Percentiles rank a stretch among this genome's conserved stretches.
Conservation (phyloP, 202 grass and related monocot genomes). For the Cymbopogon flexuosus region DNA sequence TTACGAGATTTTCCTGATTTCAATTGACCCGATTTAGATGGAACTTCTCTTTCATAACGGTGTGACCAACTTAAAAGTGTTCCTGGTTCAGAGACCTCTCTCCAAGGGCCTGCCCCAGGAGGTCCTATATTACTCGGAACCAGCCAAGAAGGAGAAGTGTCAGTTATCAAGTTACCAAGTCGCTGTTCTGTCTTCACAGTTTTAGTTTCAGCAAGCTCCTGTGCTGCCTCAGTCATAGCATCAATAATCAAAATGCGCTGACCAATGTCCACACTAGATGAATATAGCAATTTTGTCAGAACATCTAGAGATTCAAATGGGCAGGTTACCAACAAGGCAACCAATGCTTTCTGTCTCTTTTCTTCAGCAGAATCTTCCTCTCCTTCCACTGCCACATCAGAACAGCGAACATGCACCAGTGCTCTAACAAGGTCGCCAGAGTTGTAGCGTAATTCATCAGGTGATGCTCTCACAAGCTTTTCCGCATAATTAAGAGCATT, state of each 20-base stretch:
- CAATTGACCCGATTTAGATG: conserved; percentile 69
- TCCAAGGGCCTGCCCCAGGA: conserved; percentile 76
- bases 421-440: conserved; percentile 77
- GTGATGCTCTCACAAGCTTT: conserved; percentile 83
- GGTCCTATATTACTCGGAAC: conserved; percentile 62
- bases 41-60: conserved; percentile 87
- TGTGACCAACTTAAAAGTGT: conserved; percentile 63
- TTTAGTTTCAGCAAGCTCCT: conserved; percentile 79
- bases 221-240: conserved; percentile 90
- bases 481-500: conserved; percentile 65
- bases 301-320: conserved; percentile 80
- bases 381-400: conserved; percentile 72
- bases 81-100: conserved; percentile 67
- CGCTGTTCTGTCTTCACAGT: conserved; percentile 41
- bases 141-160: conserved; percentile 73
- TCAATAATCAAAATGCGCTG: conserved; percentile 89
- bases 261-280: conserved; percentile 72
- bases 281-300: conserved; percentile 81
- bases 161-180: conserved; percentile 58
- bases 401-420: conserved; percentile 80
- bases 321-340: conserved; percentile 71
- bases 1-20: conserved; percentile 90
- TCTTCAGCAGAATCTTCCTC: conserved; percentile 91
- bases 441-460: conserved; percentile 67
- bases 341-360: conserved; percentile 78